phyloP scores from a whole-genome alignment of 2,329 filamentous ascomycete genomes.

The Aspergillus latus region DNA sequence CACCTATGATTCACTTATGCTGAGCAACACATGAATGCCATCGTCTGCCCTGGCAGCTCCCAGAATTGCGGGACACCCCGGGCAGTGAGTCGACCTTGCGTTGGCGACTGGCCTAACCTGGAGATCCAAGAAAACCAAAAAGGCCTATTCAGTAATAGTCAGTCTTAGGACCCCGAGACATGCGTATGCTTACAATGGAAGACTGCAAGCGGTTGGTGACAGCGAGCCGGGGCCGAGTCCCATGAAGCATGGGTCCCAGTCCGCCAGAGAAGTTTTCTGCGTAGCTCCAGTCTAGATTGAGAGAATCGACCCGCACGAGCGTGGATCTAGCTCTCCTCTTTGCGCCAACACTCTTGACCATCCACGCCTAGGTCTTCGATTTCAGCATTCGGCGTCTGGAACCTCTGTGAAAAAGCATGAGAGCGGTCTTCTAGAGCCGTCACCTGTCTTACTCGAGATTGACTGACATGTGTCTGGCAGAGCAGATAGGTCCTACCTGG shows the following conservation, averaged over 20 bases:
- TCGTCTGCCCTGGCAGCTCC: slow-evolving; percentile 1
- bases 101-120: neutral
- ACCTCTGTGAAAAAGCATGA: no score
- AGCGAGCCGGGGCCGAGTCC: no score
- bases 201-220: neutral
- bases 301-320: no score
- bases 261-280: no score
- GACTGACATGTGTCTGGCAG: neutral
- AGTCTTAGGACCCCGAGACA: neutral
- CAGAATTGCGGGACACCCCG: neutral
- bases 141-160: neutral
- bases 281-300: no score
- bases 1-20: neutral
- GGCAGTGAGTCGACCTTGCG: neutral
- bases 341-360: no score
- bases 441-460: no score
- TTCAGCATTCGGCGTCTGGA: no score
- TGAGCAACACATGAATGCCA: neutral
- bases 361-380: no score
- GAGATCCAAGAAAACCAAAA: neutral
- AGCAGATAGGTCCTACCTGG: neutral
- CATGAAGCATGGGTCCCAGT: neutral
- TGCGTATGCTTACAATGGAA: neutral
- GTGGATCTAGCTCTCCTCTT: no score
- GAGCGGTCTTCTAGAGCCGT: neutral